Base-by-base conservation (phyloP, 768 basidiomycete species). In the Clitopilus passeckerianus region DNA sequence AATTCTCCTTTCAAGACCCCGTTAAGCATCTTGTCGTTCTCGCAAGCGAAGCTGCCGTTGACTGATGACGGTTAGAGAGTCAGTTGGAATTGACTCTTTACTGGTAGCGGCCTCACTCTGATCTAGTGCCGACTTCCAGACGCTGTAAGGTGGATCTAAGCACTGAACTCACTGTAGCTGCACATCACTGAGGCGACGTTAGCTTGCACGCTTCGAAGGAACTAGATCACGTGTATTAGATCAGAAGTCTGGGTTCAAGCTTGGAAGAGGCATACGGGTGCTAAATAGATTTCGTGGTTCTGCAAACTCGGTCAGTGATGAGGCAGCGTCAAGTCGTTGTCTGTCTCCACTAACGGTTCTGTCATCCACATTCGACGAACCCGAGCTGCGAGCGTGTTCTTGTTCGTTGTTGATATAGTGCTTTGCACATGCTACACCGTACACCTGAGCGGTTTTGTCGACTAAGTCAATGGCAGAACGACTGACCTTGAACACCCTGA, bases 141-240 rank as follows among this genome's bases (percentile, higher is more conserved):
- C 7, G 7, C 7, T 4, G 3, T 30, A 4, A 30, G 7, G 3
- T 4, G 27, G 27, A 30, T 7, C 7, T 30, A 7, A 7, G 27
- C 27, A 7, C 7, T 30, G 27, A 30, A 30, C 46, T 55, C 50
- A 78, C 82, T 85, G 64, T 86, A 86, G 60, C 82, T 84, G 69
- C 86, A 87, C 86, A 87, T 87, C 57, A 89, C 78, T 2, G 84
- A 68, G 1, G 86, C 83, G 12, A 87, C 87, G 58, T 83, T 83
- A 10, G 87, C 87, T 68, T 82, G 80, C 1, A 89, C 82, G 18
- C 82, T 79, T 44, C 82, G 81, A 64, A 87, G 65, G 66, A 83
- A 83, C 73, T 78, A 53, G 35, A 18, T 34, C 35, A 24, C 57
- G 27, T 53, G 46, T 57, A 12, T 57, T 53, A 12, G 53, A 2